phyloP scores from a whole-genome alignment of 495 filamentous ascomycete genomes.

The Xylaria longipes region DNA sequence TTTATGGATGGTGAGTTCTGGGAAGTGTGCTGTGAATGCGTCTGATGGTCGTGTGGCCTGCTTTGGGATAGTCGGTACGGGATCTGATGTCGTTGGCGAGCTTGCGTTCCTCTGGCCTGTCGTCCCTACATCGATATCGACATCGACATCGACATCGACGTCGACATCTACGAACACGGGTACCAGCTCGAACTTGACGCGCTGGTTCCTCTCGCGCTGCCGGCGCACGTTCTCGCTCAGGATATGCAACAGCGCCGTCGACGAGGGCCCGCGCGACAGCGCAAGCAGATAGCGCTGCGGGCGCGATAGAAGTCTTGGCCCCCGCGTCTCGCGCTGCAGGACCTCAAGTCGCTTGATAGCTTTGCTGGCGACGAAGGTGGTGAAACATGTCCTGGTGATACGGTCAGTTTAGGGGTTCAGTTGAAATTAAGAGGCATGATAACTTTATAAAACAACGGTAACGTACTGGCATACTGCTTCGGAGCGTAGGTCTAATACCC shows the following conservation, averaged over 20 bases:
- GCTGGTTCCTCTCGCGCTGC: conserved; percentile 61
- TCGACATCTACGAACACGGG: conserved; percentile 43
- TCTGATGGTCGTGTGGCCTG: conserved; percentile 17
- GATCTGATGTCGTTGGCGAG: neutral
- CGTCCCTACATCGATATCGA: neutral
- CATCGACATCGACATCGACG: neutral
- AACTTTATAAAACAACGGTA: neutral
- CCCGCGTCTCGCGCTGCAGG: conserved; percentile 50
- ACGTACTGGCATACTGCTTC: conserved; percentile 49
- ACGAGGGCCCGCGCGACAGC: conserved; percentile 83
- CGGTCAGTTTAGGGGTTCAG: neutral
- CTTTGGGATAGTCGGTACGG: neutral
- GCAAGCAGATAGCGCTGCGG: conserved; percentile 72
- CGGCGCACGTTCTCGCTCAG: conserved; percentile 69
- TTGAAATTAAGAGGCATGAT: neutral
- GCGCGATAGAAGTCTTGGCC: conserved; percentile 42
- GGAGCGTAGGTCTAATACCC: conserved; percentile 45
- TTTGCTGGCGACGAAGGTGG: conserved; percentile 75
- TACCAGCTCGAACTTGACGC: conserved; percentile 67
- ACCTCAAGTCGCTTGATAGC: conserved; percentile 77
- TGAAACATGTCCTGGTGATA: conserved; percentile 71
- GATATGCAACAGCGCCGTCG: conserved; percentile 77
- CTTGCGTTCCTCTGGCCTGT: neutral
- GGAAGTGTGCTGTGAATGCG: conserved; percentile 55
- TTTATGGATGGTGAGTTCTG: conserved; percentile 61